Evolutionary conservation across 2,329 filamentous ascomycete genomes (phyloP), one percentile per base, ranked within the genome.

Genomic region (Purpureocillium takamizusanense): DNA sequence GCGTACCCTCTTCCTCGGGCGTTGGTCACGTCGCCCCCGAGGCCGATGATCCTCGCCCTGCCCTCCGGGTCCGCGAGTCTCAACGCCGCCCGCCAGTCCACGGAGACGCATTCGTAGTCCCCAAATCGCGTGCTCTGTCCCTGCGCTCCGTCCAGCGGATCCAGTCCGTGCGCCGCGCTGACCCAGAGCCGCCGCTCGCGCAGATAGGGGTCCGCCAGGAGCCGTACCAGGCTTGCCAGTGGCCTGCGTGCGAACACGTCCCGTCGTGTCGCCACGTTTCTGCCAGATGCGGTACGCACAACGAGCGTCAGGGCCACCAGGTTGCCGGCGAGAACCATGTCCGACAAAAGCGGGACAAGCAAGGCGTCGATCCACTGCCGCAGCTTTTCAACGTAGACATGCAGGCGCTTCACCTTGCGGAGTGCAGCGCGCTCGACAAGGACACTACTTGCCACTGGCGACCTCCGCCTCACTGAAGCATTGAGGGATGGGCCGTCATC

Each of bases 121-220:
- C 21, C 21, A 25, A 25, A 25, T 5, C 30, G 64, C 42, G 30
- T 53, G 45, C 25, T n/a, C 17, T 14, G 7, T 31, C 32, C 14
- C 29, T 25, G 21, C 21, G 21, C 30, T 1, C 30, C 40, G 29
- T 31, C 25, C 11, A 31, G 25, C n/a, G 25, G 35, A 23, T 1
- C 13, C 27, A 7, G 42, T 37, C 54, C 52, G 43, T 69, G 66
- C 31, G 46, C 48, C 15, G 49, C 49, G 38, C 55, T 55, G 30
- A 67, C 57, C 45, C 52, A 52, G 21, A 72, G 46, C 40, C 59
- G 53, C 12, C 61, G 63, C 31, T 45, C 55, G 35, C 63, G 52
- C 28, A 72, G 52, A 34, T 69, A 62, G 35, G 69, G 68, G 41
- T 72, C 68, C 31, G 59, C 51, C 38, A 73, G 48, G 14, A 72